Conservation (phyloP, 2,329 filamentous ascomycete genomes). For the Chaetothyriales sp. region DNA sequence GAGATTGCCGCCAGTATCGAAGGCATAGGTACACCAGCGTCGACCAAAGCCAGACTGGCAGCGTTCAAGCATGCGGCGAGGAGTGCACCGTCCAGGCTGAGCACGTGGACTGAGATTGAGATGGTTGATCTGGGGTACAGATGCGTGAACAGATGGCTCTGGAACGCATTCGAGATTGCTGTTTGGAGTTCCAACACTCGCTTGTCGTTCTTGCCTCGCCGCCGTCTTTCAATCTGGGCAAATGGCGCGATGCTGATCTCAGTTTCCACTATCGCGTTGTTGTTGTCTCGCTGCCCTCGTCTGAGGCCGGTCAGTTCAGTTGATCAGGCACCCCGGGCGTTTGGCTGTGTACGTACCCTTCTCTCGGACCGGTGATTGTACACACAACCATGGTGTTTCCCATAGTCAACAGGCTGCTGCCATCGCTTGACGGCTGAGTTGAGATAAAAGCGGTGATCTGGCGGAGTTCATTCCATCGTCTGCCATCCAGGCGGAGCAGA, state of each 20-base stretch:
- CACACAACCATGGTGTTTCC: constrained; percentile 96
- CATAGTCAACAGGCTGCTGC: constrained; percentile 87
- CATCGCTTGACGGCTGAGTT: constrained; percentile 83
- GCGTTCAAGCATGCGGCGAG: constrained; percentile 86
- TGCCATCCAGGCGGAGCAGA: constrained; percentile 64
- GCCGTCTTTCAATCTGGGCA: constrained; percentile 15
- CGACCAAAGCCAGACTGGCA: constrained; percentile 75
- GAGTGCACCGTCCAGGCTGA: constrained; percentile 78
- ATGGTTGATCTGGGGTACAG: constrained; percentile 83
- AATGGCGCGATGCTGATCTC: constrained; percentile 17
- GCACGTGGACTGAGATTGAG: constrained; percentile 66
- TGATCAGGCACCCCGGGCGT: not conserved
- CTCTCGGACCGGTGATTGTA: constrained; percentile 71
- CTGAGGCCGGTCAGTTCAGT: constrained; percentile 5
- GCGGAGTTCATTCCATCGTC: constrained; percentile 94
- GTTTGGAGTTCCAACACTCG: constrained; percentile 53
- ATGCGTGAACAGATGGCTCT: constrained; percentile 64
- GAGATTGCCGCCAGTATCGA: constrained; percentile 84
- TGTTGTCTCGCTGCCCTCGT: constrained; percentile 16
- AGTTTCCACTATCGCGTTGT: constrained; percentile 16
- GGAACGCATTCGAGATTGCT: constrained; percentile 62
- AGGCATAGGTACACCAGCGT: constrained; percentile 89
- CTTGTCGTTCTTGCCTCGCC: constrained; percentile 14
- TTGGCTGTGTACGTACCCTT: constrained; percentile 31
- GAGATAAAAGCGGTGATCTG: constrained; percentile 77